These are phyloP conservation scores for Alternaria viburni DNA, from an alignment of 2,329 filamentous ascomycete species.

Conservation along the genomic window DNA sequence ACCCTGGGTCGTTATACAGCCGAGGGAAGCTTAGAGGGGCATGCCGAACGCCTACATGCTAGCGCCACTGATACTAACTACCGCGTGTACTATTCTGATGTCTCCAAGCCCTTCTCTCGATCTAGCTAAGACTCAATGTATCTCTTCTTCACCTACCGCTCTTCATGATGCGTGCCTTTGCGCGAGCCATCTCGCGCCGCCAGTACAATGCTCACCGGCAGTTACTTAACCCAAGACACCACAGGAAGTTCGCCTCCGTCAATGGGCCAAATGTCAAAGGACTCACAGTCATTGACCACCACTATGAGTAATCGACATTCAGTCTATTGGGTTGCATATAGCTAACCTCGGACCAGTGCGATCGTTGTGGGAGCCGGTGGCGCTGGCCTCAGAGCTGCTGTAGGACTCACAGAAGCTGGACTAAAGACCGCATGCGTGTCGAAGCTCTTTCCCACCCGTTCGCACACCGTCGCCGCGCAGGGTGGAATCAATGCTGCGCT, in stretches of 20 bases:
- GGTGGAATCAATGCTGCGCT: slow-evolving; percentile 68
- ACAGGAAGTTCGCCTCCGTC: slow-evolving; percentile 24
- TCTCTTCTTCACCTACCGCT: neutral
- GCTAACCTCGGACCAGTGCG: slow-evolving; percentile 35
- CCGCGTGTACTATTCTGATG: neutral
- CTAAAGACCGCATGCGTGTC: slow-evolving; percentile 70
- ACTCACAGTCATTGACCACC: slow-evolving; percentile 41
- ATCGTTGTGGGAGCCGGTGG: slow-evolving; percentile 63
- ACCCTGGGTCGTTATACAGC: neutral
- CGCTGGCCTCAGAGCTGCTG: slow-evolving; percentile 67
- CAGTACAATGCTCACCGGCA: slow-evolving; percentile 16
- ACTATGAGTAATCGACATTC: slow-evolving; percentile 38
- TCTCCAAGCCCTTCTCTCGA: neutral
- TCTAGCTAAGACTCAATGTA: neutral
- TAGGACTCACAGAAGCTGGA: slow-evolving; percentile 68
- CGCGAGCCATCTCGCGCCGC: slow-evolving; percentile 28
- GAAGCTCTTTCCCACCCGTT: slow-evolving; percentile 69
- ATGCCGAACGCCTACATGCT: neutral
- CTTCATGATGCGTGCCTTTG: slow-evolving; percentile 33
- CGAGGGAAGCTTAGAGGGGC: neutral
- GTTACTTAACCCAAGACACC: slow-evolving; percentile 2
- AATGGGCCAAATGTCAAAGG: slow-evolving; percentile 22
- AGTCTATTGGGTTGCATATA: neutral
- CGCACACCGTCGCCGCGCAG: slow-evolving; percentile 71
- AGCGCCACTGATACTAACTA: neutral